Conservation (phyloP, 2,329 filamentous ascomycete genomes). For the Calonectria crousiana region DNA sequence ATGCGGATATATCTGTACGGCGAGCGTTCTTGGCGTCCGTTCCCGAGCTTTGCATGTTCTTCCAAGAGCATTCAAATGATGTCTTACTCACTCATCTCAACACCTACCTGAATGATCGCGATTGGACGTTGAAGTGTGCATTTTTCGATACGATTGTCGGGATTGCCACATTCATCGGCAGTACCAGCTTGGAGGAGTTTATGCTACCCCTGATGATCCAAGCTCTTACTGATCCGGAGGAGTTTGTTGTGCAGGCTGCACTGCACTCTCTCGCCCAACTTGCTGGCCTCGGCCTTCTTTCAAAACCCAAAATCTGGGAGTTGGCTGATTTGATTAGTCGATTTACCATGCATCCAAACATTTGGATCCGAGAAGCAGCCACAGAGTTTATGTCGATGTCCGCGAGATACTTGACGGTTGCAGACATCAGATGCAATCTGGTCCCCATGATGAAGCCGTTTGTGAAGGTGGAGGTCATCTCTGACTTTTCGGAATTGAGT, state of each 20-base stretch:
- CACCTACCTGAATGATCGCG: constrained; percentile 94
- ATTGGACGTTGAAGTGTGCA: constrained; percentile 96
- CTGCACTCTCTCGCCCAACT: constrained; percentile 90
- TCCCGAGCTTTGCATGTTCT: constrained; percentile 92
- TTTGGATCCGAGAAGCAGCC: constrained; percentile 94
- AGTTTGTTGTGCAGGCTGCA: constrained; percentile 92
- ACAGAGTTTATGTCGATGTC: constrained; percentile 85
- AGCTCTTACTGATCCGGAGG: constrained; percentile 91
- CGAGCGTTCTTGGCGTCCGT: constrained; percentile 93
- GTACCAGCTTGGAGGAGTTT: constrained; percentile 91
- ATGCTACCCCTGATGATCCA: constrained; percentile 97
- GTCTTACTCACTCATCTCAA: constrained; percentile 97
- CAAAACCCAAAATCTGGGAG: constrained; percentile 87
- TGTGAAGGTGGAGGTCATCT: constrained; percentile 77
- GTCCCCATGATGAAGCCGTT: constrained; percentile 85
- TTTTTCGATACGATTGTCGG: constrained; percentile 97
- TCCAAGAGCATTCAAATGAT: constrained; percentile 92
- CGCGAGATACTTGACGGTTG: constrained; percentile 79
- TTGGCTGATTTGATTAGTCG: constrained; percentile 84
- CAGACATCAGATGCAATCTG: constrained; percentile 87
- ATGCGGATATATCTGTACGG: constrained; percentile 85
- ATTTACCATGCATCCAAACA: constrained; percentile 93
- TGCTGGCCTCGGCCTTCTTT: constrained; percentile 88
- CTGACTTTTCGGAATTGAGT: constrained; percentile 76
- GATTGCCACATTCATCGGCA: constrained; percentile 90